Base-by-base conservation (phyloP, 2,329 filamentous ascomycete genomes). In the Botrytis elliptica region DNA sequence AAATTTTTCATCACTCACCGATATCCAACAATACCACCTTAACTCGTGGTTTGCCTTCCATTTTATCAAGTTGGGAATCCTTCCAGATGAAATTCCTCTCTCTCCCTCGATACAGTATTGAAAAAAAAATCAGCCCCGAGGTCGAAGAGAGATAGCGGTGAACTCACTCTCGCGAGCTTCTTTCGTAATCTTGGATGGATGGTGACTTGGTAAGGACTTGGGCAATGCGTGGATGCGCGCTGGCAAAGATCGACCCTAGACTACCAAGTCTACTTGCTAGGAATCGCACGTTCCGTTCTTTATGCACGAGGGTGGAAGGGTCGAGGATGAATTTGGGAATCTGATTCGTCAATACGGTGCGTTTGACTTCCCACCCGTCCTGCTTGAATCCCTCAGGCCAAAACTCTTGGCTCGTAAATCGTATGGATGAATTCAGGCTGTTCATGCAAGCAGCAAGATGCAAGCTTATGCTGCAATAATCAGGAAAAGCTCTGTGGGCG, bases 21-120 rank as follows among this genome's bases (percentile, higher is more conserved):
- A 81, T 81, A 77, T 81, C 80, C n/a, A 81, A 75, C 42, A 81
- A 69, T 40, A 81, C 75, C 22, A 78, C 77, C 70, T 79, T 69
- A 44, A 76, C 69, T 62, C 22, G 46, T 52, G 49, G 14, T 36
- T 29, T 44, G 2, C 25, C 66, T 62, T 68, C 66, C 66, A 68
- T 68, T 57, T 57, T 55, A 4, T 42, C 46, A 57, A 8, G 14
- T 29, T 36, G 25, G 49, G 49, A 68, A 57, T 57, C 36, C 66
- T 57, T 42, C 46, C 57, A 9, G n/a, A 9, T 38, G 9, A 20
- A 22, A 22, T 68, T 68, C 2, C 64, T 38, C 64, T 10, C 38
- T 44, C 8, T 9, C 36, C 70, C 60, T 65, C 22, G 44, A 57
- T 71, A 44, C 44, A 36, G 42, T 40, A 14, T 67, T 52, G 16